These are phyloP conservation scores for Rhizopus microsporus DNA, from an alignment of 371 early-diverging fungal genomes.

Conservation along the genomic window DNA sequence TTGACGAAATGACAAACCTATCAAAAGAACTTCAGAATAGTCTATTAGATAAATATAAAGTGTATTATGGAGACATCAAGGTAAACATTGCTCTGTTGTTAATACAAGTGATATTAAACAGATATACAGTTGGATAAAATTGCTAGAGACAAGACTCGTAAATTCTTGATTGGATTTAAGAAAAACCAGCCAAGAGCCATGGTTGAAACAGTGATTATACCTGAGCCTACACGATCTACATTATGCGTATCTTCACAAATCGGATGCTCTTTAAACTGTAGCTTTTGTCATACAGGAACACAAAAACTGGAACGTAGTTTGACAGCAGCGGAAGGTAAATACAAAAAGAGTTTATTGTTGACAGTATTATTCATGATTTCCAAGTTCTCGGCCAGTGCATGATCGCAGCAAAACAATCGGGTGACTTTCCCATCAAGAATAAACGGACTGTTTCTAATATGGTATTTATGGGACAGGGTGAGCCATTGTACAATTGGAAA, in stretches of 20 bases:
- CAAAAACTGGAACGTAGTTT: conserved; percentile 81
- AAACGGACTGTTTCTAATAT: conserved; percentile 72
- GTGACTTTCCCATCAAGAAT: conserved; percentile 53
- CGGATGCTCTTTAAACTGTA: conserved; percentile 87
- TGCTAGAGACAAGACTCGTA: conserved; percentile 64
- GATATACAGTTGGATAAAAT: conserved; percentile 31
- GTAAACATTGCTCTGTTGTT: conserved; percentile 27
- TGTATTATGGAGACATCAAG: conserved; percentile 66
- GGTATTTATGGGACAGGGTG: conserved; percentile 94
- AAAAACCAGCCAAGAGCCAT: conserved; percentile 50
- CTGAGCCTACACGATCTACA: conserved; percentile 71
- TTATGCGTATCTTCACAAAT: conserved; percentile 90
- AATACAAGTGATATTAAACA: neutral
- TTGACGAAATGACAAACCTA: conserved; percentile 70
- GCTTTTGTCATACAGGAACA: conserved; percentile 93
- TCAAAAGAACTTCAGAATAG: conserved; percentile 52
- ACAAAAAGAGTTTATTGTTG: neutral
- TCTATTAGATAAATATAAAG: conserved; percentile 50
- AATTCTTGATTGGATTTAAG: conserved; percentile 57
- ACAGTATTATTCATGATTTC: neutral
- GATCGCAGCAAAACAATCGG: conserved; percentile 63
- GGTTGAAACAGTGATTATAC: conserved; percentile 72
- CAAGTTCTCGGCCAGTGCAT: conserved; percentile 85
- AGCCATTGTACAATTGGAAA: conserved; percentile 86
- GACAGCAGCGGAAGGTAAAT: conserved; percentile 64